These are phyloP conservation scores for Durio zibethinus DNA, from an alignment of 345 rosid species.

Conservation along the genomic window DNA sequence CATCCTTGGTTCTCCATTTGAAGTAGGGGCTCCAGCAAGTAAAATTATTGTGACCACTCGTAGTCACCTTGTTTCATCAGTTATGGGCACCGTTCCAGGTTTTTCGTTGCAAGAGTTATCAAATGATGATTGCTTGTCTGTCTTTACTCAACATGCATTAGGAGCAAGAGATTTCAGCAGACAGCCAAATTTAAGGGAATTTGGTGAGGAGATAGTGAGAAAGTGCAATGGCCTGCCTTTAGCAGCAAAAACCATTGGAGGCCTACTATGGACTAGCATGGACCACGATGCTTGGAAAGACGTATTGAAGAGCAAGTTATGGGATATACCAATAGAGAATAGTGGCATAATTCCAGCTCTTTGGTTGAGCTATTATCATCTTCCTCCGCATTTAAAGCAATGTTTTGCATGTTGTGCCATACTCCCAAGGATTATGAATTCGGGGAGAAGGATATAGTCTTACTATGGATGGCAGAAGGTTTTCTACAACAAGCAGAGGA, in stretches of 20 bases:
- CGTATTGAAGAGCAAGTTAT: constrained; percentile 11
- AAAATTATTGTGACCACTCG: constrained; percentile 28
- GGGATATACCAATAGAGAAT: neutral
- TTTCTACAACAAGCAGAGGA: neutral
- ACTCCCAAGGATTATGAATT: constrained; percentile 16
- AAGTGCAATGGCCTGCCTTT: constrained; percentile 22
- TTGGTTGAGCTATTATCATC: constrained; percentile 21
- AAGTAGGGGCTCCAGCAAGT: constrained; percentile 16
- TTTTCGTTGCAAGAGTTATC: neutral
- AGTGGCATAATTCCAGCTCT: constrained; percentile 4
- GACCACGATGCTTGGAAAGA: constrained; percentile 10
- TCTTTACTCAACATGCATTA: constrained; percentile 20
- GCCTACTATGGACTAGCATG: neutral
- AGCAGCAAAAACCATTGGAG: constrained; percentile 13
- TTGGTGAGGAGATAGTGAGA: constrained; percentile 8
- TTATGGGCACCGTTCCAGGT: neutral
- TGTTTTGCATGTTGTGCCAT: constrained; percentile 17
- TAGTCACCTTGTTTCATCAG: neutral
- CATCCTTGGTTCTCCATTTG: neutral
- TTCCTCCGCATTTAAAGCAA: constrained; percentile 19
- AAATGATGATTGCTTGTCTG: neutral
- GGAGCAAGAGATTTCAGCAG: neutral
- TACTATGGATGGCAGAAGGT: constrained; percentile 35
- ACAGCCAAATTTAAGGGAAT: neutral
- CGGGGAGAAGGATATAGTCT: constrained; percentile 8